Conservation (phyloP, 495 filamentous ascomycete genomes). For the Trichoderma virens region DNA sequence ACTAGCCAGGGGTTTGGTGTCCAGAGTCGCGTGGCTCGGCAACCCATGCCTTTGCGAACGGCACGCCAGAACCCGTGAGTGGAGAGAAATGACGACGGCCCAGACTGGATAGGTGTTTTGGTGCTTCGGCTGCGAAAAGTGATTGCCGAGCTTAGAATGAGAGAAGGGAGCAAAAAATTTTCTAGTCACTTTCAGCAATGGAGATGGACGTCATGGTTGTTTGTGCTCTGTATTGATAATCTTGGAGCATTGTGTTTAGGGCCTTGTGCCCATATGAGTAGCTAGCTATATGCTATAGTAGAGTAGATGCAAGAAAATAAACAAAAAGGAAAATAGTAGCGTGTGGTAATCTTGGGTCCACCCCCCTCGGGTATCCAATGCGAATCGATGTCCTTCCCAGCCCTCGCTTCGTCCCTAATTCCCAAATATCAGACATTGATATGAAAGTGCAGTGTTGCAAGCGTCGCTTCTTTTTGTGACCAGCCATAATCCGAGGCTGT, state of each 20-base stretch:
- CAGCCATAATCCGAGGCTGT: neutral
- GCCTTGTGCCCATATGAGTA: neutral
- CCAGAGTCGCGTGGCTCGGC: neutral
- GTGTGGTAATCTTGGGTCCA: neutral
- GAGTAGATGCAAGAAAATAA: neutral
- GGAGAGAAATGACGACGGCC: neutral
- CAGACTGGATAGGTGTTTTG: neutral
- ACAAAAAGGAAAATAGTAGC: neutral
- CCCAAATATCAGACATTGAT: neutral
- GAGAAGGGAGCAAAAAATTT: neutral
- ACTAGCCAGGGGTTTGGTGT: neutral
- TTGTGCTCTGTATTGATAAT: neutral
- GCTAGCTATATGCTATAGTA: neutral
- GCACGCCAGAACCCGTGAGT: no score
- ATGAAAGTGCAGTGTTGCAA: slow-evolving; percentile 1
- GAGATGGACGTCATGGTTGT: neutral
- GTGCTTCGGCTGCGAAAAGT: neutral
- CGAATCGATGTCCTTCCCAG: neutral
- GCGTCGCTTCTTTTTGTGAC: neutral
- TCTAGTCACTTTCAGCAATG: neutral
- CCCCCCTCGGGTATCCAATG: slow-evolving; percentile 4
- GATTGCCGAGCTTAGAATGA: neutral
- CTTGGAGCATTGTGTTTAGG: neutral
- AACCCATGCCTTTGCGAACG: neutral
- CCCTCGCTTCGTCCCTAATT: neutral